Conservation (phyloP, 192 early-diverging fungal genomes). For the Podila horticola region DNA sequence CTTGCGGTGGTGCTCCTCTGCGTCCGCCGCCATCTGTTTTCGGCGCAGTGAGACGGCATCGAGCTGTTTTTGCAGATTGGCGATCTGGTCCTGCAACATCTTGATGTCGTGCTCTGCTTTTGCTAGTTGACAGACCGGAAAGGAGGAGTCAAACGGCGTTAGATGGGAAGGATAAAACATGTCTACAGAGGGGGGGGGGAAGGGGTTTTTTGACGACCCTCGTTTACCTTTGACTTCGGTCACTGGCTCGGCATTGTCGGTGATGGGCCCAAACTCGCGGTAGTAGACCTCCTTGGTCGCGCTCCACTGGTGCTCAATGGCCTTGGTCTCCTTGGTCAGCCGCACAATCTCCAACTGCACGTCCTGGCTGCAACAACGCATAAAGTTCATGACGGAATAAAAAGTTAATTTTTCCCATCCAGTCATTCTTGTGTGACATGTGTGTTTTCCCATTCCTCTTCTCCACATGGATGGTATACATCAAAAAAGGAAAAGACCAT, state of each 20-base stretch:
- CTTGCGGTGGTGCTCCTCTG: constrained; percentile 34
- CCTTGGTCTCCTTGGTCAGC: constrained; percentile 6
- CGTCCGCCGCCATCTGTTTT: constrained; percentile 41
- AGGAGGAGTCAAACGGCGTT: not conserved
- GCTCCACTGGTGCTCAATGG: constrained; percentile 39
- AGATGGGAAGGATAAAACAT: no score
- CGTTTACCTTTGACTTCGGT: constrained; percentile 34
- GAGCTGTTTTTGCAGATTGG: constrained; percentile 34
- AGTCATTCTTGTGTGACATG: not conserved
- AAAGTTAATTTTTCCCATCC: not conserved
- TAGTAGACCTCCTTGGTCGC: constrained; percentile 46
- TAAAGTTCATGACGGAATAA: not conserved
- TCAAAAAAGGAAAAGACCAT: not conserved
- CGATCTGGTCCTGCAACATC: constrained; percentile 41
- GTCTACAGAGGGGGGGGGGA: no score
- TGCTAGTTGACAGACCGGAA: constrained; percentile 2
- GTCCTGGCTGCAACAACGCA: not conserved
- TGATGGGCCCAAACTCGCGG: constrained; percentile 40
- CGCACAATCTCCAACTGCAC: constrained; percentile 19
- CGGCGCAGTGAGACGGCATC: constrained; percentile 39
- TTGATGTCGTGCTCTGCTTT: constrained; percentile 39
- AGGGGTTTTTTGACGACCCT: not conserved
- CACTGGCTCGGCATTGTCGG: constrained; percentile 2
- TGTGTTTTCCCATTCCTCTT: not conserved
- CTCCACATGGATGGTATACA: not conserved